A percentile compares a stretch with the other conserved stretches of the same genome.
Conservation (phyloP, 352 stramenopile genomes). For the Thalassiosira sp. region DNA sequence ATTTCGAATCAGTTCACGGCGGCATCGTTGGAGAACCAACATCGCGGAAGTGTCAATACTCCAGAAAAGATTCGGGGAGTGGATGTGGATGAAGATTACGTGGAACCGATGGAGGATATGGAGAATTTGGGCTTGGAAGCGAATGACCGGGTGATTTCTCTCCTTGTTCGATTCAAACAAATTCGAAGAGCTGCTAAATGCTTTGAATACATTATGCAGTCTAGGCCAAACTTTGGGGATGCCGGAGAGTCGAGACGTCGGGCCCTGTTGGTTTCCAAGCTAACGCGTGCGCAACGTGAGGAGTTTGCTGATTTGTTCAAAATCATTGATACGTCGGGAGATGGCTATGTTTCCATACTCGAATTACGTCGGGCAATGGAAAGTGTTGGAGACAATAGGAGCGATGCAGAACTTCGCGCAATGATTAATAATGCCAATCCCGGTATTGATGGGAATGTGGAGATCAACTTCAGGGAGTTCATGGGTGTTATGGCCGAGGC, state of each 20-base stretch:
- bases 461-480: constrained; percentile 75
- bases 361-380: constrained; percentile 78
- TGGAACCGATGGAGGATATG: constrained; percentile 13
- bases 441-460: constrained; percentile 59
- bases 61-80: constrained; percentile 50
- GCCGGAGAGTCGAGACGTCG: constrained; percentile 56
- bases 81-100: constrained; percentile 64
- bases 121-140: constrained; percentile 11
- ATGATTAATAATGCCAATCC: constrained; percentile 80
- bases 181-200: constrained; percentile 70
- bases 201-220: constrained; percentile 80
- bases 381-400: constrained; percentile 59
- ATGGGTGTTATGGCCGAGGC: constrained; percentile 84
- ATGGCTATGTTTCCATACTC: constrained; percentile 69
- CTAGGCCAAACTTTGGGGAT: constrained; percentile 71
- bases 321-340: constrained; percentile 68
- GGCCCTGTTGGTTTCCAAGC: constrained; percentile 67
- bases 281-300: constrained; percentile 60
- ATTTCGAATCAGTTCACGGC: constrained; percentile 45
- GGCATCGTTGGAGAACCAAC: constrained; percentile 49
- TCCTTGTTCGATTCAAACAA: constrained; percentile 76
- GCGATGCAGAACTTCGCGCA: constrained; percentile 65
- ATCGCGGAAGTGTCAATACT: constrained; percentile 58
- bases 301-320: constrained; percentile 79
- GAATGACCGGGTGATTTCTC: constrained; percentile 62